Percentiles rank a stretch among this genome's conserved stretches.
These are phyloP conservation scores for Albugo laibachii DNA, from an alignment of 352 stramenopile species.

Conservation along the genomic window DNA sequence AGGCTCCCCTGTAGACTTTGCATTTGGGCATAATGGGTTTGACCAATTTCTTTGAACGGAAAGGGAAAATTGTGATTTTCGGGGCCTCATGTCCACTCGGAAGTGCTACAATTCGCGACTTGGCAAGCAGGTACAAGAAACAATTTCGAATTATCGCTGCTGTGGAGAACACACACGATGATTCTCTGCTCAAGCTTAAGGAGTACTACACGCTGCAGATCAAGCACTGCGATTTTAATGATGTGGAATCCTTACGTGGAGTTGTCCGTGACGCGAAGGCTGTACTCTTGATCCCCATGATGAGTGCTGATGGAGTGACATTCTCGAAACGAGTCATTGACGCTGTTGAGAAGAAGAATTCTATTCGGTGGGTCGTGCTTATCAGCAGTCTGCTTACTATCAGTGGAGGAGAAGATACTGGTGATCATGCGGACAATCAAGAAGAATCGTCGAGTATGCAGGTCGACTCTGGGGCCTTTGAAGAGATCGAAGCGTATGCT, in stretches of 20 bases:
- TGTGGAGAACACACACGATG: constrained; percentile 30
- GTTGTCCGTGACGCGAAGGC: constrained; percentile 46
- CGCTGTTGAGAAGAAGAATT: constrained; percentile 15
- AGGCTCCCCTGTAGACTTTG: neutral
- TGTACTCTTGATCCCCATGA: constrained; percentile 37
- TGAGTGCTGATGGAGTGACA: constrained; percentile 28
- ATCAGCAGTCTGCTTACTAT: constrained; percentile 42
- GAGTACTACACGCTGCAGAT: constrained; percentile 29
- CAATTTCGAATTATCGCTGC: constrained; percentile 19
- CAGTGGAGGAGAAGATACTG: neutral
- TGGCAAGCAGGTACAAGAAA: constrained; percentile 18
- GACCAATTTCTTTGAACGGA: neutral
- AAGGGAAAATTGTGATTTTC: constrained; percentile 53
- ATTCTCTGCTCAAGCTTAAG: constrained; percentile 28
- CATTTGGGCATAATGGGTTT: no score
- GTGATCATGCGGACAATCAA: neutral
- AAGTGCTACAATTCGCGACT: constrained; percentile 24
- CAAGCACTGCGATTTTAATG: constrained; percentile 29
- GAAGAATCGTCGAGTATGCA: no score
- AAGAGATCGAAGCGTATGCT: constrained; percentile 49
- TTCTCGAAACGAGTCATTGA: constrained; percentile 54
- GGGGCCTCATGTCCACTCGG: constrained; percentile 48
- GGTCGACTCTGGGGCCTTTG: constrained; percentile 15
- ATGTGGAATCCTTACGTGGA: constrained; percentile 22
- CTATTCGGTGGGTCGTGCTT: constrained; percentile 28